These are phyloP conservation scores for Phytopythium aichiense DNA, from an alignment of 352 stramenopile species.

Conservation along the genomic window DNA sequence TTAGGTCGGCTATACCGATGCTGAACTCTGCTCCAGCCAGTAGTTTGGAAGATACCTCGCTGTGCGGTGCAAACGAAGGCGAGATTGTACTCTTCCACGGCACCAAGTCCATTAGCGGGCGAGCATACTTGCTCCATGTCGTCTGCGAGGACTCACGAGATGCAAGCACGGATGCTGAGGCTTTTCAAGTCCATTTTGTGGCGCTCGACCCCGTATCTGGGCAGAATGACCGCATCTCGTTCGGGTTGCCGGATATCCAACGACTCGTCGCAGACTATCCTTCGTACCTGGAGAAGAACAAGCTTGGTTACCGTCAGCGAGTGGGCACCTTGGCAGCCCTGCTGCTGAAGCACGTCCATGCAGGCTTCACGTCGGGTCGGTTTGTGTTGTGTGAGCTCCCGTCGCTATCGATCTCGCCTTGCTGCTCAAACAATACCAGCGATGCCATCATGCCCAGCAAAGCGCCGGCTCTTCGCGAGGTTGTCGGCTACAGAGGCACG, in stretches of 20 bases:
- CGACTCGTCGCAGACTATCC: conserved; percentile 38
- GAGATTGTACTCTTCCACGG: conserved; percentile 37
- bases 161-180: conserved; percentile 13
- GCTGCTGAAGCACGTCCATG: conserved; percentile 37
- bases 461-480: background rate
- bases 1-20: conserved; percentile 30
- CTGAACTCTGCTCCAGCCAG: background rate
- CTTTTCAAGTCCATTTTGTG: conserved; percentile 34
- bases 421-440: background rate
- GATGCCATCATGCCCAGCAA: background rate
- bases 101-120: conserved; percentile 28
- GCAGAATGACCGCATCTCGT: conserved; percentile 38
- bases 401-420: background rate
- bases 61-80: conserved; percentile 9
- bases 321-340: conserved; percentile 40
- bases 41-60: background rate
- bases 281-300: conserved; percentile 16
- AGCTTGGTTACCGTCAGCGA: conserved; percentile 29
- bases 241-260: conserved; percentile 46
- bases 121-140: conserved; percentile 54
- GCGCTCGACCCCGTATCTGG: conserved; percentile 22
- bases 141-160: conserved; percentile 47
- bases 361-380: conserved; percentile 69
- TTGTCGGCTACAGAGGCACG: conserved; percentile 45
- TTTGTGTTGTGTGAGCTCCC: conserved; percentile 47